Evolutionary conservation across 352 stramenopile species (phyloP).

Genomic region (Pythium volutum): DNA sequence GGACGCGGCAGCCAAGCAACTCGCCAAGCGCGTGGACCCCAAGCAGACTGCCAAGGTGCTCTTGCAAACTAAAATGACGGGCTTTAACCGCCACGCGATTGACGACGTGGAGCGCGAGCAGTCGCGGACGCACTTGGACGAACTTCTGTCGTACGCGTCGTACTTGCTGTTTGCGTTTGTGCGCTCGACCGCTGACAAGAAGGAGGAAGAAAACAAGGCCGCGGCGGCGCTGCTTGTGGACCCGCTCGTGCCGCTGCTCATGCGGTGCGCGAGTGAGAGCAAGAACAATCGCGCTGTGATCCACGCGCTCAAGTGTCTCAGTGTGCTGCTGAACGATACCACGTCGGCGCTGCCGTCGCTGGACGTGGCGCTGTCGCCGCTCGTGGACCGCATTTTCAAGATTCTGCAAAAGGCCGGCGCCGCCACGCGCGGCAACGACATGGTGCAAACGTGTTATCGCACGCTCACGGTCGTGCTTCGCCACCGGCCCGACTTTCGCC

Average conservation of each 20-base stretch:
- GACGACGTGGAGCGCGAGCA: slow-evolving; percentile 42
- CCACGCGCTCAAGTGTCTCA: slow-evolving; percentile 92
- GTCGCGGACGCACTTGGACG: slow-evolving; percentile 65
- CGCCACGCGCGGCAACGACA: slow-evolving; percentile 89
- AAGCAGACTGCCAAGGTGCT: slow-evolving; percentile 49
- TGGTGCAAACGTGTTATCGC: slow-evolving; percentile 95
- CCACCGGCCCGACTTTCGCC: slow-evolving; percentile 46
- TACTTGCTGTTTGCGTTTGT: slow-evolving; percentile 80
- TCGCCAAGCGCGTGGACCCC: slow-evolving; percentile 55
- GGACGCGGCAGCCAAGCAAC: slow-evolving; percentile 47
- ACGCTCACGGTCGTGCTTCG: slow-evolving; percentile 90
- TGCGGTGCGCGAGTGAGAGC: slow-evolving; percentile 88
- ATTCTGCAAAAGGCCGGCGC: slow-evolving; percentile 87
- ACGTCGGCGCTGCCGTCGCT: slow-evolving; percentile 79
- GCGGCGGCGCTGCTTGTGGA: slow-evolving; percentile 79
- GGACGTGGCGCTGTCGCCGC: slow-evolving; percentile 62
- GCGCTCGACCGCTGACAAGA: slow-evolving; percentile 22
- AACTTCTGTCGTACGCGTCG: slow-evolving; percentile 84
- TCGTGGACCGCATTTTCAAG: slow-evolving; percentile 92
- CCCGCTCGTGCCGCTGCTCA: slow-evolving; percentile 90
- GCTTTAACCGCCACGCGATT: slow-evolving; percentile 69
- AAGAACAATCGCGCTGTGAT: slow-evolving; percentile 92
- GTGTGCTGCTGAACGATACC: slow-evolving; percentile 82
- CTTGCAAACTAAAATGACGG: slow-evolving; percentile 73
- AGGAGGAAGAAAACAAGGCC: slow-evolving; percentile 4